phyloP scores from a whole-genome alignment of 148 eudicot species.

The Chenopodium formosanum region DNA sequence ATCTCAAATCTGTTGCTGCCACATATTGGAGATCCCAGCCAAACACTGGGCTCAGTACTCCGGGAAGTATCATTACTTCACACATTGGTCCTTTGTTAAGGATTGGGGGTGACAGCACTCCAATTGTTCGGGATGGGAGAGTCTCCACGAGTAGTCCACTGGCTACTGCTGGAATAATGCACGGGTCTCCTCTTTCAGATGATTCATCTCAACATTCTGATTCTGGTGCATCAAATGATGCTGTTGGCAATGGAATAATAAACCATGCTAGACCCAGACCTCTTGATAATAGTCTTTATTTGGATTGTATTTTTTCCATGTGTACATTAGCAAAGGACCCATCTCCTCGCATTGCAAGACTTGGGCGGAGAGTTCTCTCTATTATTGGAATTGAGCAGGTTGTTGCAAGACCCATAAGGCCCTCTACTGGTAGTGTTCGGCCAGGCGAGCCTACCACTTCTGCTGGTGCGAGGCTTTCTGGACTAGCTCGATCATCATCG shows the following conservation, averaged over 20 bases:
- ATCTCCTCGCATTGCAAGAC: constrained; percentile 78
- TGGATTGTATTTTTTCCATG: constrained; percentile 73
- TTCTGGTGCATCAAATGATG: constrained; percentile 63
- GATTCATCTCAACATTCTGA: constrained; percentile 92
- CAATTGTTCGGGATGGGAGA: constrained; percentile 69
- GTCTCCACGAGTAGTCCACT: constrained; percentile 82
- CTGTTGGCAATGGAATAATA: constrained; percentile 54
- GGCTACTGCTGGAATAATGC: constrained; percentile 70
- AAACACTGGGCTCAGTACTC: constrained; percentile 58
- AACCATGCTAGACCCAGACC: constrained; percentile 65
- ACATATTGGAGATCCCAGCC: constrained; percentile 79
- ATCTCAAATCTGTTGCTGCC: constrained; percentile 85
- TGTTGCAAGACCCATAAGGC: constrained; percentile 60
- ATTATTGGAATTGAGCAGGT: constrained; percentile 90
- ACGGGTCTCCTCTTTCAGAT: constrained; percentile 91
- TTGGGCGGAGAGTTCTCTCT: constrained; percentile 74
- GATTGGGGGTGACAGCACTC: constrained; percentile 58
- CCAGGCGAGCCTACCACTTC: constrained; percentile 48
- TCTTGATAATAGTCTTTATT: constrained; percentile 65
- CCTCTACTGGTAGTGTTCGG: constrained; percentile 44
- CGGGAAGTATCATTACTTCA: constrained; percentile 62
- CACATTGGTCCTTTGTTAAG: constrained; percentile 64
- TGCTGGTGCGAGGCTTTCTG: constrained; percentile 50
- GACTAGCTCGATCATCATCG: constrained; percentile 86
- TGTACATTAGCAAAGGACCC: constrained; percentile 89